These are phyloP conservation scores for Aspergillus biplanus DNA, from an alignment of 495 filamentous ascomycete species.

Conservation along the genomic window DNA sequence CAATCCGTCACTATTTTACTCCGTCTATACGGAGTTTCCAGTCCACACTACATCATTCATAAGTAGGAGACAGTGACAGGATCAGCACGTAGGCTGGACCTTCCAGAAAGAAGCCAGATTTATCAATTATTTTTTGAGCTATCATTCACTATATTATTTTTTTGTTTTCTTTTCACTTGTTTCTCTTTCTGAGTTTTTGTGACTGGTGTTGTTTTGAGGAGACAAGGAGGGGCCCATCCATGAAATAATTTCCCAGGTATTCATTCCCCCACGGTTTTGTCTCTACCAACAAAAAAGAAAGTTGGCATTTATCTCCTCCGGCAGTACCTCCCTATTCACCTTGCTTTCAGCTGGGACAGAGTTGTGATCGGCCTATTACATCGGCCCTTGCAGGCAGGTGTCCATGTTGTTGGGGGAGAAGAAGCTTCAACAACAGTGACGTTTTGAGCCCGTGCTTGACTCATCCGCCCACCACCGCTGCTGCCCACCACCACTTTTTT, in stretches of 20 bases:
- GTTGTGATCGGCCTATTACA: slow-evolving; percentile 14
- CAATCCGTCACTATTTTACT: slow-evolving; percentile 10
- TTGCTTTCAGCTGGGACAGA: not conserved
- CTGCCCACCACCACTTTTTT: slow-evolving; percentile 11
- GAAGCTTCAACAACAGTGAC: slow-evolving; percentile 17
- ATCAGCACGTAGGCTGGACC: too few relatives aligned
- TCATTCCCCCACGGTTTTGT: too few relatives aligned
- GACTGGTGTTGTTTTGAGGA: not conserved
- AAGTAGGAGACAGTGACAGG: too few relatives aligned
- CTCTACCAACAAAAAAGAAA: too few relatives aligned
- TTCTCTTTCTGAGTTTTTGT: not conserved
- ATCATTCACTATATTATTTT: not conserved
- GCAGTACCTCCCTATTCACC: not conserved
- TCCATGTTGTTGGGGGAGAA: slow-evolving; percentile 16
- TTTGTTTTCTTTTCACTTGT: not conserved
- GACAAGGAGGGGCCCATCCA: not conserved
- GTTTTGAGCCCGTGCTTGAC: slow-evolving; percentile 28
- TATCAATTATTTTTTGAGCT: not conserved
- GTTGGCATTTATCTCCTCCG: not conserved
- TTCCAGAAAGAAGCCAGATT: not conserved
- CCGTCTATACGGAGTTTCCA: slow-evolving; percentile 1
- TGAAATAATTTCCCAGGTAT: too few relatives aligned
- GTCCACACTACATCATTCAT: not conserved
- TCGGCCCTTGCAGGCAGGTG: slow-evolving; percentile 14
- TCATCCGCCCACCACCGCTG: slow-evolving; percentile 27